Conservation (phyloP, 768 basidiomycete species). For the Podaxis sp. region DNA sequence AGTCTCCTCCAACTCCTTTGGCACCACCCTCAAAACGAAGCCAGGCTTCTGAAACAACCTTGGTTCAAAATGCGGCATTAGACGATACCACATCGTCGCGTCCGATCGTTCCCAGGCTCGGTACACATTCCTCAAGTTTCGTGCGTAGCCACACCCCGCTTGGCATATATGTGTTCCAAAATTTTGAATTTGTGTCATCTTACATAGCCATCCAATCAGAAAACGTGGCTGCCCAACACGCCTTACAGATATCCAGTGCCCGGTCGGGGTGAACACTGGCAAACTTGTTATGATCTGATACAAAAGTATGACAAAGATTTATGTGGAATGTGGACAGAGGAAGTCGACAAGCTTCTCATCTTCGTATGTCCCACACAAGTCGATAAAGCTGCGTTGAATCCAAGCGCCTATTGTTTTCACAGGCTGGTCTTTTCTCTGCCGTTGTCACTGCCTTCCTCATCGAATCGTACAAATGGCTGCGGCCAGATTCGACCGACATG, state of each 20-base stretch:
- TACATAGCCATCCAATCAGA: not conserved
- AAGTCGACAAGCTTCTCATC: conserved; percentile 18
- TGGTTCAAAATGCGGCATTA: not conserved
- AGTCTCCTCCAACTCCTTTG: not conserved
- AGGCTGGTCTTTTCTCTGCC: conserved; percentile 30
- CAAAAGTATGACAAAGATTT: conserved; percentile 12
- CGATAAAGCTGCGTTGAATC: not conserved
- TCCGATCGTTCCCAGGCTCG: not conserved
- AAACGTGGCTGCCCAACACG: conserved; percentile 21
- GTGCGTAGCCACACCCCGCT: not conserved
- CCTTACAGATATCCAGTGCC: conserved; percentile 19
- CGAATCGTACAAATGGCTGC: conserved; percentile 24
- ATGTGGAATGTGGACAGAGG: conserved; percentile 18
- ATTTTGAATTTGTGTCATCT: not conserved
- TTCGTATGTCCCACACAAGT: conserved; percentile 10
- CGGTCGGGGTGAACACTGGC: conserved; percentile 25
- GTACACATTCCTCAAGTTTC: not conserved
- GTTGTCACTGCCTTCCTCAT: conserved; percentile 27
- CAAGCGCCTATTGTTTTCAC: not conserved
- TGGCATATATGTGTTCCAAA: not conserved
- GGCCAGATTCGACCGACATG: conserved; percentile 19
- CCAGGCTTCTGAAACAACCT: not conserved
- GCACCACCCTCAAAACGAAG: not conserved
- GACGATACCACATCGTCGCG: not conserved
- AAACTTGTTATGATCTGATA: conserved; percentile 20